These are phyloP conservation scores for Stereum hirsutum DNA, from an alignment of 1,284 basidiomycete genomes.

Conservation along the genomic window DNA sequence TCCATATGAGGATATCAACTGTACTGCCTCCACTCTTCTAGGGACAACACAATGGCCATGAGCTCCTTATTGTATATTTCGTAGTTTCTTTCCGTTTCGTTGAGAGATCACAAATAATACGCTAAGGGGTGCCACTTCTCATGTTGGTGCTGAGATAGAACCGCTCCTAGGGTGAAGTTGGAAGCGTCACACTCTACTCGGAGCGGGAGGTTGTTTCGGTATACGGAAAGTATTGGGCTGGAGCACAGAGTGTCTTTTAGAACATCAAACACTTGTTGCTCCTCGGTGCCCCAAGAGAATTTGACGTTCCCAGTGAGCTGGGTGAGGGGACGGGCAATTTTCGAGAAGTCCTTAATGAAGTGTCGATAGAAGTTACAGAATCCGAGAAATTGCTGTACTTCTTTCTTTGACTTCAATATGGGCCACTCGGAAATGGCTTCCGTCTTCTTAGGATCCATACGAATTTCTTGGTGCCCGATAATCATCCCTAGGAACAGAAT, in stretches of 20 bases:
- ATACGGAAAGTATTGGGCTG: not conserved
- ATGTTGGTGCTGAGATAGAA: constrained; percentile 2
- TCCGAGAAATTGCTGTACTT: constrained; percentile 26
- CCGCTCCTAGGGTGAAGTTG: not conserved
- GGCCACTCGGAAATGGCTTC: constrained; percentile 24
- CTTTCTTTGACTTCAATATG: constrained; percentile 14
- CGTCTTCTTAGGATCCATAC: constrained; percentile 28
- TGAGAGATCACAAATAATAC: constrained; percentile 5
- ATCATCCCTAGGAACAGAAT: constrained; percentile 31
- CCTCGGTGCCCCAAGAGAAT: constrained; percentile 17
- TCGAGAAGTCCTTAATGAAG: constrained; percentile 28
- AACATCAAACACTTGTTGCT: constrained; percentile 17
- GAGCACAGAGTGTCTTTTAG: constrained; percentile 14
- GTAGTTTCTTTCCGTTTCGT: constrained; percentile 12
- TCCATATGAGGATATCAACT: no score
- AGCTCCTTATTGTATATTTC: constrained; percentile 11
- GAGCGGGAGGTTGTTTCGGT: constrained; percentile 1
- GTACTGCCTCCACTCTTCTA: constrained; percentile 13
- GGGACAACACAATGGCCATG: constrained; percentile 7
- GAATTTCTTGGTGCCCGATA: constrained; percentile 16
- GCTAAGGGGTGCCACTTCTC: constrained; percentile 6
- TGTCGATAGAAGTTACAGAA: constrained; percentile 30
- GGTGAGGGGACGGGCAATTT: constrained; percentile 19
- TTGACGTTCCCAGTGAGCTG: constrained; percentile 14
- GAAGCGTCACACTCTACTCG: constrained; percentile 3